Percentiles rank a stretch among this genome's conserved stretches.
phyloP scores from a whole-genome alignment of 495 filamentous ascomycete genomes.

The Parachaetomium inaequale region DNA sequence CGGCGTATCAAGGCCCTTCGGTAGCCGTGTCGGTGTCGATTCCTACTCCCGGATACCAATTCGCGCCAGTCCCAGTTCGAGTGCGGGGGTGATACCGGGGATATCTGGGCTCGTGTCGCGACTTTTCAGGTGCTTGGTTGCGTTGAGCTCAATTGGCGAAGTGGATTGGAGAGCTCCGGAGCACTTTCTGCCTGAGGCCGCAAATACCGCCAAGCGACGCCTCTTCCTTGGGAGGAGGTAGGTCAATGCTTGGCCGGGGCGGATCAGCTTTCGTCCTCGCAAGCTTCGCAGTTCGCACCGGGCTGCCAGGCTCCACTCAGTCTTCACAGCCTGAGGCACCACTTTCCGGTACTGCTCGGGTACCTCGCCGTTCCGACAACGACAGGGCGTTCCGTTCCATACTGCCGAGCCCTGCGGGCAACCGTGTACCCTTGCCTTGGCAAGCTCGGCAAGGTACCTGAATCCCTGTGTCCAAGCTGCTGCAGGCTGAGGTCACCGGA shows the following conservation, averaged over 20 bases:
- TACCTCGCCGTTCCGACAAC: neutral
- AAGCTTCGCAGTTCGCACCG: too few species aligned
- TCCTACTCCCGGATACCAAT: neutral
- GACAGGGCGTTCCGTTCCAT: slow-evolving; percentile 15
- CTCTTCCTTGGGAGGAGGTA: too few species aligned
- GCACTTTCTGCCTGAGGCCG: slow-evolving; percentile 18
- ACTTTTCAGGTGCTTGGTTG: slow-evolving; percentile 8
- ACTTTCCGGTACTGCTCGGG: neutral
- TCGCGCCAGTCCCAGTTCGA: slow-evolving; percentile 1
- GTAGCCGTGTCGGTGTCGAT: slow-evolving; percentile 3
- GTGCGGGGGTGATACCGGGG: neutral
- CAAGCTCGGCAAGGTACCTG: slow-evolving; percentile 20
- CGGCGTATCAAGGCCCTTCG: neutral
- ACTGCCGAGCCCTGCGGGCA: slow-evolving; percentile 15
- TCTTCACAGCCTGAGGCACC: neutral
- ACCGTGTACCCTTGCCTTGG: slow-evolving; percentile 4
- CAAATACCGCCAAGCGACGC: neutral
- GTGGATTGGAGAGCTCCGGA: slow-evolving; percentile 18
- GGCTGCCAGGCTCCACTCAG: too few species aligned
- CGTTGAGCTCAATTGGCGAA: slow-evolving; percentile 24
- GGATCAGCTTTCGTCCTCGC: neutral
- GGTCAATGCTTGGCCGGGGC: neutral
- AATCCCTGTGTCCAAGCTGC: slow-evolving; percentile 18
- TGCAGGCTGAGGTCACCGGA: slow-evolving; percentile 31
- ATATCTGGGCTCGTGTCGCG: slow-evolving; percentile 13